Base-by-base conservation (phyloP, 495 filamentous ascomycete genomes). In the Hyaloscypha bicolor region DNA sequence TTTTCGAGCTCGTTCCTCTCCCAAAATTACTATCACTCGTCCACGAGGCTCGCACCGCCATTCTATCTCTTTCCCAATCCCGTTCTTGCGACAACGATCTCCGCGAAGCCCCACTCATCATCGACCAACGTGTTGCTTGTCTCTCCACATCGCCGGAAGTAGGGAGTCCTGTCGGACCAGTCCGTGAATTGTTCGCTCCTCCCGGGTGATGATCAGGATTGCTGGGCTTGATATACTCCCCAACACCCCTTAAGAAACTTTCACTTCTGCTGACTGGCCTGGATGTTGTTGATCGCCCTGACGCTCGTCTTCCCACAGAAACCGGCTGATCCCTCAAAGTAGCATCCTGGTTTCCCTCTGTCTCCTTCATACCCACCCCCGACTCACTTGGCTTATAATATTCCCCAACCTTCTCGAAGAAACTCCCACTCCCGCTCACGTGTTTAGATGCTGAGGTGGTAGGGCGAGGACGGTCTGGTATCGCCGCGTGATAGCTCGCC, bases 201-300 rank as follows among this genome's bases (percentile, higher is more conserved):
- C 42, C 42, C 42, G 42, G 42, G 4, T 16, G 6, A 3, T 14
- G 16, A 48, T 16, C 42, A 16, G 9, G 11, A 48, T 48, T 35
- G 22, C 9, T 25, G n/a, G 59, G 60, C 16, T 56, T 63, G 60
- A 63, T 63, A 31, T 63, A 63, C 11, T 52, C 39, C 5, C 60
- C 60, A 6, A 63, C 42, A 33, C 3, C 30, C 4, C 19, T 16
- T 6, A 63, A 11, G n/a, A 63, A 51, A n/a, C 42, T 63, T 21
- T 16, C 29, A 56, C n/a, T 11, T 3, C 31, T 63, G 31, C 42
- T 48, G 11, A 48, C 11, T 11, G 42, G 42, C 16, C 16, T 14
- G 9, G 9, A 0, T 19, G 11, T 16, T 48, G 42, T 16, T 48
- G 42, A 16, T 48, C 42, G 16, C 42, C 42, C 16, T 19, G 42